Conservation (phyloP, 108 stramenopile species). For the Nitzschia sp. region DNA sequence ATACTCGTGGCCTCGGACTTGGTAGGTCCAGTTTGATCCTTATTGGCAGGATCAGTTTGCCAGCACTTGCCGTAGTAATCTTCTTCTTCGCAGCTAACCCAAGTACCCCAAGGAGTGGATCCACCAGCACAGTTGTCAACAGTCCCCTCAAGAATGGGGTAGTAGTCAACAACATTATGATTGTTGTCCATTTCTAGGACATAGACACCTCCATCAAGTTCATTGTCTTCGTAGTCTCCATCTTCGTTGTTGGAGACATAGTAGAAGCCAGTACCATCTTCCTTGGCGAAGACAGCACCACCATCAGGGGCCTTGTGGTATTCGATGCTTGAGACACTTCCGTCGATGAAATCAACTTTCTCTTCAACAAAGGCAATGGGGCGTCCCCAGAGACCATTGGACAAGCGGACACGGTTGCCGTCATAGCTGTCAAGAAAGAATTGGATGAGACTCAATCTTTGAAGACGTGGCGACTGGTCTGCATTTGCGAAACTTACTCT, state of each 20-base stretch:
- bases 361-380: background rate
- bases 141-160: conserved; percentile 30
- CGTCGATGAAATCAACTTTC: background rate
- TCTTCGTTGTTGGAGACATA: conserved; percentile 49
- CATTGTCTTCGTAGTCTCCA: background rate
- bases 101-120: conserved; percentile 50
- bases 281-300: conserved; percentile 35
- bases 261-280: conserved; percentile 34
- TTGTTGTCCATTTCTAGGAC: conserved; percentile 26
- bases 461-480: too few relatives aligned
- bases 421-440: background rate
- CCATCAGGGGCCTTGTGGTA: conserved; percentile 48
- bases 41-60: conserved; percentile 28
- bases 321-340: conserved; percentile 7
- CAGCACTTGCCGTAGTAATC: conserved; percentile 3
- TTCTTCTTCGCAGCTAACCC: conserved; percentile 28
- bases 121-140: conserved; percentile 59
- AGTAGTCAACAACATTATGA: conserved; percentile 42
- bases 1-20: background rate
- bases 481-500: too few relatives aligned
- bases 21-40: conserved; percentile 3
- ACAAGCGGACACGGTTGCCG: background rate
- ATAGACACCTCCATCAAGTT: conserved; percentile 45
- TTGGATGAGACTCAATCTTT: too few relatives aligned
- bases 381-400: conserved; percentile 11